Evolutionary conservation across 768 basidiomycete genomes (phyloP).

Genomic region (Leucosporidium creatinivorum): DNA sequence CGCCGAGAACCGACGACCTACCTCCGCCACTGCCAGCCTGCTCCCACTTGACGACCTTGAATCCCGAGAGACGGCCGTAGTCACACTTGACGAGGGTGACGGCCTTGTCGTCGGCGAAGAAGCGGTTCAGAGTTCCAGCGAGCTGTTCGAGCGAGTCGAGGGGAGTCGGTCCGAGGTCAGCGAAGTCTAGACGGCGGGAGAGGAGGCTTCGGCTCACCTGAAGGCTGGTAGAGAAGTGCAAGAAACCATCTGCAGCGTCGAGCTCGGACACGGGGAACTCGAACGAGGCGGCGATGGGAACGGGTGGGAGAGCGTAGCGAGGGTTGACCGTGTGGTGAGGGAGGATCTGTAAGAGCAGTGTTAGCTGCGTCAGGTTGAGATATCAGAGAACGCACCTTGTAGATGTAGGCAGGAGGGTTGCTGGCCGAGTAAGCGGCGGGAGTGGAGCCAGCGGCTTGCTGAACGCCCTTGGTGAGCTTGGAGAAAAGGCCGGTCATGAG

Average conservation of each 20-base stretch:
- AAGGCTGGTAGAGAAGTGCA: conserved; percentile 40
- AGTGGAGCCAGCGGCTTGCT: too few species aligned
- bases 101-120: conserved; percentile 39
- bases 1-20: background rate
- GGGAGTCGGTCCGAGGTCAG: too few species aligned
- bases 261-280: conserved; percentile 37
- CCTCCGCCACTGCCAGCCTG: conserved; percentile 4
- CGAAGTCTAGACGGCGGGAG: too few species aligned
- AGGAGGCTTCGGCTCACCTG: conserved; percentile 20
- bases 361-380: too few species aligned
- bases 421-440: too few species aligned
- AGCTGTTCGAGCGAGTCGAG: conserved; percentile 3
- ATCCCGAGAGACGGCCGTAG: conserved; percentile 35
- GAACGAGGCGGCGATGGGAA: conserved; percentile 39
- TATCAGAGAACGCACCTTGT: background rate
- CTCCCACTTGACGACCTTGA: conserved; percentile 41
- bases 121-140: conserved; percentile 38
- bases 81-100: conserved; percentile 40
- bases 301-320: conserved; percentile 29
- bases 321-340: background rate
- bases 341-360: background rate
- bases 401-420: background rate
- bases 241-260: conserved; percentile 42
- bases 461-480: too few species aligned
- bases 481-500: too few species aligned